These are phyloP conservation scores for Mycena vulgaris DNA, from an alignment of 768 basidiomycete genomes.

Conservation along the genomic window DNA sequence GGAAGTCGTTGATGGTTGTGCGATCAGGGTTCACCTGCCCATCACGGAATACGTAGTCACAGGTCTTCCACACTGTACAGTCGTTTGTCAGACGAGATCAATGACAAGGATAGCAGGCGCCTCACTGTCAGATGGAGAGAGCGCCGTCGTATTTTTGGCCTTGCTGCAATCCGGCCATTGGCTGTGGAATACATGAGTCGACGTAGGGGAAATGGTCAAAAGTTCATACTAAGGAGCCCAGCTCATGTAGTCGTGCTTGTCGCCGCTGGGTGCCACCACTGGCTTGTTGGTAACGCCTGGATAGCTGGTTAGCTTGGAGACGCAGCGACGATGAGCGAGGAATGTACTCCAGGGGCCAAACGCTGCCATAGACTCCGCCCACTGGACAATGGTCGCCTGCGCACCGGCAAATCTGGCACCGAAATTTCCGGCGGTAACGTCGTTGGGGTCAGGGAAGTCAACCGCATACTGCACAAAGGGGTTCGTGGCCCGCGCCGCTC, in stretches of 20 bases:
- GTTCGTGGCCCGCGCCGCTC: slow-evolving; percentile 12
- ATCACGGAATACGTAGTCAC: slow-evolving; percentile 73
- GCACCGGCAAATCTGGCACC: slow-evolving; percentile 58
- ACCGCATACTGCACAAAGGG: slow-evolving; percentile 58
- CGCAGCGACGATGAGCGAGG: not conserved
- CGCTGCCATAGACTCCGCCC: slow-evolving; percentile 61
- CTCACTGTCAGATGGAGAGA: slow-evolving; percentile 66
- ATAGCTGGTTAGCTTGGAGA: not conserved
- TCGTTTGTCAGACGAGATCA: not conserved
- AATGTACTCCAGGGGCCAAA: slow-evolving; percentile 70
- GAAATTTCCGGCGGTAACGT: slow-evolving; percentile 60
- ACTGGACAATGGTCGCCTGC: slow-evolving; percentile 60
- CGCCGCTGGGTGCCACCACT: slow-evolving; percentile 65
- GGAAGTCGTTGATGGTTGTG: slow-evolving; percentile 68
- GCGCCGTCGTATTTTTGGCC: slow-evolving; percentile 69
- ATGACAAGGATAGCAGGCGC: not conserved
- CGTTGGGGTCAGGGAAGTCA: slow-evolving; percentile 69
- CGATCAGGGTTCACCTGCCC: slow-evolving; percentile 78
- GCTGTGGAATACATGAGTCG: slow-evolving; percentile 44
- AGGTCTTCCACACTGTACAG: slow-evolving; percentile 66
- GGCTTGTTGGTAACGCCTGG: slow-evolving; percentile 66
- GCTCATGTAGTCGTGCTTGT: slow-evolving; percentile 77
- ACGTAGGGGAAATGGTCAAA: not conserved
- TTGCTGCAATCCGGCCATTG: slow-evolving; percentile 76
- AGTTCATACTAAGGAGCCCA: slow-evolving; percentile 77